A percentile compares a stretch with the other conserved stretches of the same genome.
phyloP scores from a whole-genome alignment of 768 basidiomycete species.

The Cubamyces sp. region DNA sequence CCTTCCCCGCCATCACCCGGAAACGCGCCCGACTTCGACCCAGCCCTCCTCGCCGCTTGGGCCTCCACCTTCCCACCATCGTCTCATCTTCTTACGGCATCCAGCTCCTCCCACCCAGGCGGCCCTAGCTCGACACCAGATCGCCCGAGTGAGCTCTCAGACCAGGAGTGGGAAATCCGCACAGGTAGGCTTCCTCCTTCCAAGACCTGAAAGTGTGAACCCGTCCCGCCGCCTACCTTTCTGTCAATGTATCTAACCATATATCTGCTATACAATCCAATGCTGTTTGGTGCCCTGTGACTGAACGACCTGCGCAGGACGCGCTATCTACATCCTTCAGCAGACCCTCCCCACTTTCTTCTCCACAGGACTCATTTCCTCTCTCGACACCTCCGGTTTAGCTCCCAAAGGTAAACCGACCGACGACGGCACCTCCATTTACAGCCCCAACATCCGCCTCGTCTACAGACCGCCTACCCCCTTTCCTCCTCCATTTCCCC shows the following conservation, averaged over 20 bases:
- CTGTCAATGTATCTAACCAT: conserved; percentile 9
- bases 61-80: not conserved
- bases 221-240: conserved; percentile 28
- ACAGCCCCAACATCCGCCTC: conserved; percentile 65
- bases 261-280: not conserved
- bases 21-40: not conserved
- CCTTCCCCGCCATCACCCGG: not conserved
- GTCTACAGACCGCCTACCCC: conserved; percentile 69
- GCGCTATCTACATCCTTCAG: conserved; percentile 69
- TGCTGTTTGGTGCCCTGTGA: not conserved
- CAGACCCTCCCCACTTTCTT: conserved; percentile 78
- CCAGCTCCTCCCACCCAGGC: not conserved
- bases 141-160: conserved; percentile 47
- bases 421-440: conserved; percentile 49
- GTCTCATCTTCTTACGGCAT: not conserved
- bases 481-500: conserved; percentile 71
- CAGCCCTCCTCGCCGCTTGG: not conserved
- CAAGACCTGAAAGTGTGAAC: conserved; percentile 34
- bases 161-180: conserved; percentile 78
- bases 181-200: conserved; percentile 52
- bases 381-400: conserved; percentile 47
- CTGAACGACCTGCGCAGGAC: conserved; percentile 47
- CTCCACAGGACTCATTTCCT: conserved; percentile 61
- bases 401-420: conserved; percentile 28
- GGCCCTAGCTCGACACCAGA: not conserved